Evolutionary conservation across 768 basidiomycete genomes (phyloP).

Genomic region (Calocybe cyanea): DNA sequence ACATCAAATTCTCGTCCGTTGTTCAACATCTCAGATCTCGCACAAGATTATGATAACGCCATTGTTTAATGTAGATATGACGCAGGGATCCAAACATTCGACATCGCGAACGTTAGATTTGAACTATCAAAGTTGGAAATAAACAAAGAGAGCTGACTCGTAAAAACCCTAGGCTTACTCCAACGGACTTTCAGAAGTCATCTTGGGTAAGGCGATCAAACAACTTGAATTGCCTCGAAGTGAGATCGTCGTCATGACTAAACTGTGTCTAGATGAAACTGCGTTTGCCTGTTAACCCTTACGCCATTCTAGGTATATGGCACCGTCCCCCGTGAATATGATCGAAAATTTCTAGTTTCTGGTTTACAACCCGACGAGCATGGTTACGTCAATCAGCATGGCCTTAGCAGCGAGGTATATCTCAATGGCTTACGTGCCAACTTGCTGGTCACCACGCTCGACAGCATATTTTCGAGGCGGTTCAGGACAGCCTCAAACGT

Average conservation of each 20-base stretch:
- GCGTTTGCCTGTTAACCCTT: background rate
- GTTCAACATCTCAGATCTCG: background rate
- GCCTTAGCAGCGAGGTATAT: constrained; percentile 28
- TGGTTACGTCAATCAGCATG: constrained; percentile 57
- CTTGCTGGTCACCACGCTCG: background rate
- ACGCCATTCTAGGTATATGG: constrained; percentile 30
- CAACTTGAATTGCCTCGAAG: constrained; percentile 63
- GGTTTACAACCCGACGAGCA: constrained; percentile 26
- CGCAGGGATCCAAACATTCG: constrained; percentile 61
- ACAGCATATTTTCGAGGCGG: constrained; percentile 70
- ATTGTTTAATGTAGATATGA: constrained; percentile 39
- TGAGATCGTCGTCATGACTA: constrained; percentile 76
- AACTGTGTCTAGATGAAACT: constrained; percentile 32
- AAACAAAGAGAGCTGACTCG: no score
- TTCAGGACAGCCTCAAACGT: constrained; percentile 60
- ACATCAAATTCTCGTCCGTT: constrained; percentile 46
- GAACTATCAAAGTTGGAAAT: no score
- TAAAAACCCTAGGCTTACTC: constrained; percentile 47
- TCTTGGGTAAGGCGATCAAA: constrained; percentile 72
- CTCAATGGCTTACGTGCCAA: background rate
- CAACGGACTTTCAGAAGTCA: constrained; percentile 60
- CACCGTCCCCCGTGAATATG: constrained; percentile 24
- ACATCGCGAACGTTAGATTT: constrained; percentile 40
- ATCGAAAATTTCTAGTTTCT: constrained; percentile 4
- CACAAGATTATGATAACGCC: background rate